Evolutionary conservation across 2,329 filamentous ascomycete genomes (phyloP), one percentile per base, ranked within the genome.

Genomic region (Periconia macrospinosa): DNA sequence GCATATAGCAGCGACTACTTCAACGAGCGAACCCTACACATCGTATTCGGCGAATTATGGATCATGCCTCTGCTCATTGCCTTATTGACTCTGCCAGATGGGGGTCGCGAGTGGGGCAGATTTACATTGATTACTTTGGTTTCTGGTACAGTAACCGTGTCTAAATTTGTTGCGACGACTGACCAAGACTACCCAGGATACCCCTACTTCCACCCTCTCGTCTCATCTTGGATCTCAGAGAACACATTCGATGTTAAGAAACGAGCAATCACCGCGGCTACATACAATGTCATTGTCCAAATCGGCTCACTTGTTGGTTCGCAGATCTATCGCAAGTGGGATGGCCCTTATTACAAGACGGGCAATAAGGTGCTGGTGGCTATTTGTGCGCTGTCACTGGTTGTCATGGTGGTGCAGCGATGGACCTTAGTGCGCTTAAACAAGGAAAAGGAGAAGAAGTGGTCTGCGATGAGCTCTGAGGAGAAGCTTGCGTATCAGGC

Each of bases 211-310:
- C 80, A 87, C 62, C 83, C 85, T 0, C 82, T 87, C 30, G 71
- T 85, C 1, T 85, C 87, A 0, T 84, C 80, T 0, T 82, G 84
- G 70, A 85, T 81, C 1, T 85, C 83, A 2, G 79, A 84, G 48
- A 89, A 88, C 63, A 81, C 84, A 2, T 85, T 86, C 57, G 78
- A 81, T 1, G 84, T 89, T 10, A 78, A 85, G 11, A 84, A 82
- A 6, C 76, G 86, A 7, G 83, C 86, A 1, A 83, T 89, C 1
- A 83, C 83, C 0, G 81, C 84, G 0, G 85, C 83, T 0, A 72
- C 84, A n/a, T 88, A 88, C 69, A 88, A 87, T 62, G 76, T 79
- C 57, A 67, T 67, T 30, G 75, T 77, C 13, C 76, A 78, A 47
- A 62, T 71, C 8, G 72, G 69, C 6, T 73, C 69, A 27, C 68